Percentiles rank a stretch among this genome's conserved stretches.
phyloP scores from a whole-genome alignment of 2,329 filamentous ascomycete genomes.

The Aspergillus fumigatiaffinis region DNA sequence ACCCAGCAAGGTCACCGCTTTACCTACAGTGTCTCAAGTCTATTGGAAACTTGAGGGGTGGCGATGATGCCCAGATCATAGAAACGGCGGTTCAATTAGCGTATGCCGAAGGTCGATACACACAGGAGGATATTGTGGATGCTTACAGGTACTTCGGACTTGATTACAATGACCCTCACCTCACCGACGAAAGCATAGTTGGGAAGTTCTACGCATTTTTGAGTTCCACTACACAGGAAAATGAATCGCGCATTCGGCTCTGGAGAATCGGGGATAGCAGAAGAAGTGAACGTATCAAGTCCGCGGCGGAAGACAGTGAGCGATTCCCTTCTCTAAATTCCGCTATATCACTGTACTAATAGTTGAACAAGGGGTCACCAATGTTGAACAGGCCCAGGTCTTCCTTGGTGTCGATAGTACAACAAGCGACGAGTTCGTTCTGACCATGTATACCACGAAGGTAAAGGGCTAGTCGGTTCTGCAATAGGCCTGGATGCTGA shows the following conservation, averaged over 20 bases:
- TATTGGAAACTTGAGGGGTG: constrained; percentile 51
- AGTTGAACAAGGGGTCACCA: constrained; percentile 48
- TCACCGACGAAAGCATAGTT: constrained; percentile 59
- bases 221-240: constrained; percentile 53
- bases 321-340: constrained; percentile 7
- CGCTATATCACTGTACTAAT: neutral
- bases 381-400: constrained; percentile 60
- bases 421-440: constrained; percentile 55
- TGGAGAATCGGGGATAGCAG: constrained; percentile 58
- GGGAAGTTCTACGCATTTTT: constrained; percentile 58
- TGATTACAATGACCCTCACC: constrained; percentile 38
- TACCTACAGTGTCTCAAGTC: constrained; percentile 64
- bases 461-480: constrained; percentile 29
- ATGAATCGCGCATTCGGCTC: constrained; percentile 54
- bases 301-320: constrained; percentile 54
- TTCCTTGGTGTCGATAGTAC: constrained; percentile 54
- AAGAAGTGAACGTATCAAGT: constrained; percentile 55
- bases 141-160: constrained; percentile 61
- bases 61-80: constrained; percentile 51
- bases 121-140: constrained; percentile 51
- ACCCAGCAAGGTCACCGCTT: constrained; percentile 53
- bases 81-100: constrained; percentile 55
- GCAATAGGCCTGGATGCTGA: constrained; percentile 2
- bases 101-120: constrained; percentile 56
- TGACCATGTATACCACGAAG: constrained; percentile 55